A percentile compares a stretch with the other conserved stretches of the same genome.
Evolutionary conservation across 148 eudicot genomes (phyloP).

Genomic region (Limonium bicolor): DNA sequence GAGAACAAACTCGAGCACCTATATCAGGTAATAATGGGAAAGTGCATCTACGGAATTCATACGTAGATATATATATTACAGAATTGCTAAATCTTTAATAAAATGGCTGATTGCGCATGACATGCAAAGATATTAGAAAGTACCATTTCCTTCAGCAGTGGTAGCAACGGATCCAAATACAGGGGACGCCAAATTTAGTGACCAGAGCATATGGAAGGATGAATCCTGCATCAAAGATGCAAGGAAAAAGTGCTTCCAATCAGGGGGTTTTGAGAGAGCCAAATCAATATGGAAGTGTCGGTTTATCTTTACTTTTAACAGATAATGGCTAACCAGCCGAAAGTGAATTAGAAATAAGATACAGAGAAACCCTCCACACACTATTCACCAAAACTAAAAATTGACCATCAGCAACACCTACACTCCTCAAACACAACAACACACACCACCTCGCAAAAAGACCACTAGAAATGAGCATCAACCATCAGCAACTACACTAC

Average conservation of each 20-base stretch:
- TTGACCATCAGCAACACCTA: neutral
- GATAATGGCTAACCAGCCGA: neutral
- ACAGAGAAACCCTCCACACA: neutral
- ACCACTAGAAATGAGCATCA: neutral
- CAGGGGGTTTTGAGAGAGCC: neutral
- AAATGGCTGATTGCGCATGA: neutral
- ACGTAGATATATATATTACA: neutral
- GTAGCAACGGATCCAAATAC: slow-evolving; percentile 69
- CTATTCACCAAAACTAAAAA: neutral
- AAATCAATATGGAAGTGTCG: neutral
- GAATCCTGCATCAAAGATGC: slow-evolving; percentile 15
- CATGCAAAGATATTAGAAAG: neutral
- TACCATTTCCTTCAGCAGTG: slow-evolving; percentile 35
- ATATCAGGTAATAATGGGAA: neutral
- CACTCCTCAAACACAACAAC: no score
- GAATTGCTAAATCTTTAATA: neutral
- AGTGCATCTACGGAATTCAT: neutral
- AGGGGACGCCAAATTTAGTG: slow-evolving; percentile 56
- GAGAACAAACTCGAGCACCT: neutral
- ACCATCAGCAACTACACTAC: neutral
- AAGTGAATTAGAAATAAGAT: no score
- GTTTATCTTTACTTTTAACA: neutral
- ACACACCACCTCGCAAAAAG: no score
- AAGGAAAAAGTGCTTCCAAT: neutral
- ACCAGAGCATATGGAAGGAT: slow-evolving; percentile 42